Conservation (phyloP, 2,329 filamentous ascomycete genomes). For the Cryphonectria carpinicola region DNA sequence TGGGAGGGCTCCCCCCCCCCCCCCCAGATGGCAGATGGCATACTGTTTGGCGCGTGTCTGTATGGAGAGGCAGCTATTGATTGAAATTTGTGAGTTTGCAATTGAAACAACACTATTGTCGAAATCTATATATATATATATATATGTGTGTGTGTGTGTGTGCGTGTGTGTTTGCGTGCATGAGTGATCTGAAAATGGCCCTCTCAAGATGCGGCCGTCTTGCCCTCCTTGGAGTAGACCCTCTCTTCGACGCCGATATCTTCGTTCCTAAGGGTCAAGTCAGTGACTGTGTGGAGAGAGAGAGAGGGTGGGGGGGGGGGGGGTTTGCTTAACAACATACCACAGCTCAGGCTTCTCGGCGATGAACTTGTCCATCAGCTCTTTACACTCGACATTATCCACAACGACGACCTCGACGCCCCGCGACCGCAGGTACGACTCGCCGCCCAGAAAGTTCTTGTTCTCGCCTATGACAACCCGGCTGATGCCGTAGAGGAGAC, state of each 20-base stretch:
- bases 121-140: neutral
- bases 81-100: neutral
- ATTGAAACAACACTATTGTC: neutral
- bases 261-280: slow-evolving; percentile 52
- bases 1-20: too few relatives aligned
- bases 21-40: neutral
- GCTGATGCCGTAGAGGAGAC: slow-evolving; percentile 73
- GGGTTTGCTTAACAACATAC: slow-evolving; percentile 45
- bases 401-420: slow-evolving; percentile 77
- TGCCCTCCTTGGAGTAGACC: slow-evolving; percentile 43
- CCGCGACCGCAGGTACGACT: slow-evolving; percentile 68
- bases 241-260: slow-evolving; percentile 57
- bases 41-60: neutral
- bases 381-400: slow-evolving; percentile 66
- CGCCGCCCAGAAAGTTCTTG: slow-evolving; percentile 73
- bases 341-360: slow-evolving; percentile 72
- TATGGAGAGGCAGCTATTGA: neutral
- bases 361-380: slow-evolving; percentile 74
- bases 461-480: slow-evolving; percentile 81
- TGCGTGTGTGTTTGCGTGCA: neutral
- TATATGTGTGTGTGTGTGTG: neutral
- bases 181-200: too few relatives aligned
- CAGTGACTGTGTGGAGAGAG: neutral
- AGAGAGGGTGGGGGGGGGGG: too few relatives aligned
- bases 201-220: slow-evolving; percentile 2